Percentiles rank a stretch among this genome's conserved stretches.
Conservation (phyloP, 1,139 yeast genomes). For the Hansenula sp. region DNA sequence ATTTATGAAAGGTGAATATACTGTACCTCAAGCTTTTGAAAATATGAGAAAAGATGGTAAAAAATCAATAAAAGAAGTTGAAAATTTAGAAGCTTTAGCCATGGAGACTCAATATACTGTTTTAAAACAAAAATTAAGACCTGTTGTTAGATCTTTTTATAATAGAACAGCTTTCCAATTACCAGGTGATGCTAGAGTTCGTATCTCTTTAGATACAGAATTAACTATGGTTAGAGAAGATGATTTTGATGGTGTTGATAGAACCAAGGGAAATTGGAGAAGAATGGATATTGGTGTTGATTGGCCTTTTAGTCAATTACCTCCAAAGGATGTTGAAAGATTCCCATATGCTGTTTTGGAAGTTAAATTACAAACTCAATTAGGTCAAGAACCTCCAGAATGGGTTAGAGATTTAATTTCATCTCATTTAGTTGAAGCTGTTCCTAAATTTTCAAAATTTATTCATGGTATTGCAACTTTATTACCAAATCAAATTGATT, state of each 20-base stretch:
- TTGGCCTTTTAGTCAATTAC: constrained; percentile 85
- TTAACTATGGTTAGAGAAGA: constrained; percentile 95
- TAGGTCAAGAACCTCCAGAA: constrained; percentile 97
- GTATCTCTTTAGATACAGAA: constrained; percentile 96
- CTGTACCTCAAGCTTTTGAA: constrained; percentile 87
- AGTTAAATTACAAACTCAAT: constrained; percentile 92
- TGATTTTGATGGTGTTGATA: constrained; percentile 86
- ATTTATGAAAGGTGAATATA: constrained; percentile 75
- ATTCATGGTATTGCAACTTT: constrained; percentile 93
- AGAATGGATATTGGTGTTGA: constrained; percentile 98
- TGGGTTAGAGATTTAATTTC: constrained; percentile 94
- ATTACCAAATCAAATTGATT: constrained; percentile 72
- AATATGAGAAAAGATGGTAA: constrained; percentile 91
- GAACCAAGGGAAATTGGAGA: constrained; percentile 94
- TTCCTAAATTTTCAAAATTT: constrained; percentile 94
- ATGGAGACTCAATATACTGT: constrained; percentile 89
- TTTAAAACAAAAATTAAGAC: constrained; percentile 78
- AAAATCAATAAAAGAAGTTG: constrained; percentile 82
- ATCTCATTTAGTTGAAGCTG: constrained; percentile 94
- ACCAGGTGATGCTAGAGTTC: constrained; percentile 98
- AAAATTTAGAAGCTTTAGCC: constrained; percentile 86
- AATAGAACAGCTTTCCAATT: constrained; percentile 98
- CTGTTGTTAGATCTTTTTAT: constrained; percentile 93
- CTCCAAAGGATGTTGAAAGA: constrained; percentile 80
- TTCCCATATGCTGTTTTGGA: constrained; percentile 97